These are phyloP conservation scores for Plantago ovata DNA, from an alignment of 257 asterid species.

Conservation along the genomic window DNA sequence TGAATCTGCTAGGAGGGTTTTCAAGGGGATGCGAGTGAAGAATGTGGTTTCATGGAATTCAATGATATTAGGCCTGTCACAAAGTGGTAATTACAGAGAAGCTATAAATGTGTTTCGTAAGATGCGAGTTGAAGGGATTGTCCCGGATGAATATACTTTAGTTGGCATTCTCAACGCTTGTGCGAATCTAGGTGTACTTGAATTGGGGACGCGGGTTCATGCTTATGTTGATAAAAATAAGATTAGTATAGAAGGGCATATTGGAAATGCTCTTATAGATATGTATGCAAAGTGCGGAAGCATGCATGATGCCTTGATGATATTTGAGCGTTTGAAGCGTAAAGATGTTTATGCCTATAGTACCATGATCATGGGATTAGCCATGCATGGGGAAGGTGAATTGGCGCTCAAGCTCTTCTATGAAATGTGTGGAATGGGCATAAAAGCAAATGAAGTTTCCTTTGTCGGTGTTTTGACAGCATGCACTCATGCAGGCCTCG, in stretches of 20 bases:
- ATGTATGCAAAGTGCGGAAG: constrained; percentile 47
- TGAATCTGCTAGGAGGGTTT: constrained; percentile 47
- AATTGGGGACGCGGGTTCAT: constrained; percentile 42
- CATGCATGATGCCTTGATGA: constrained; percentile 20
- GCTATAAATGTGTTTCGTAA: constrained; percentile 57
- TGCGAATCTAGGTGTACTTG: constrained; percentile 39
- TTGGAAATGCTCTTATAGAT: constrained; percentile 47
- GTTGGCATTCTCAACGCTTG: constrained; percentile 40
- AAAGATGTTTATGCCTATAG: constrained; percentile 70
- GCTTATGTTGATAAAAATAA: constrained; percentile 28
- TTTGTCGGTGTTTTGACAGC: constrained; percentile 60
- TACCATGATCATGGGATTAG: constrained; percentile 64
- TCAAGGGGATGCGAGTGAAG: constrained; percentile 56
- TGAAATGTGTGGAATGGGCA: constrained; percentile 44
- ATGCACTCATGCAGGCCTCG: constrained; percentile 61
- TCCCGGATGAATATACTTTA: constrained; percentile 37
- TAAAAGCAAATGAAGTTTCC: constrained; percentile 51
- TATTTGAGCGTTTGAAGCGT: constrained; percentile 23
- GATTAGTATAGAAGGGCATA: constrained; percentile 17
- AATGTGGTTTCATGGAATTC: constrained; percentile 58
- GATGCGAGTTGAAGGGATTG: constrained; percentile 40
- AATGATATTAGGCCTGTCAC: constrained; percentile 75
- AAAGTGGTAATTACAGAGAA: constrained; percentile 66
- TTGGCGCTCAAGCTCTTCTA: constrained; percentile 41
- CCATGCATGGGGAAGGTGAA: constrained; percentile 58